Conservation (phyloP, 2,329 filamentous ascomycete species). For the Fusarium stilboides region DNA sequence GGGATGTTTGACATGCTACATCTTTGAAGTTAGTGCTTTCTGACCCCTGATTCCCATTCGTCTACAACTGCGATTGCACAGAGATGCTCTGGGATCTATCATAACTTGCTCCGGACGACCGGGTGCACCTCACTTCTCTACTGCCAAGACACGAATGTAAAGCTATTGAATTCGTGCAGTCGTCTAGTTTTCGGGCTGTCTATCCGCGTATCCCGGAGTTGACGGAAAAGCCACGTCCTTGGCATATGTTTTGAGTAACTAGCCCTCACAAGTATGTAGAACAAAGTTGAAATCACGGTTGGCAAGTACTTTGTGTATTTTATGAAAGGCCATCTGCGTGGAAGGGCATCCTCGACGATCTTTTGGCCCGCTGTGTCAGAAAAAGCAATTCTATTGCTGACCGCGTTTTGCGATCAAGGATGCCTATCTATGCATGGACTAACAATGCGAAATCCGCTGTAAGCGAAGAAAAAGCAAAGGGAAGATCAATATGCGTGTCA, state of each 20-base stretch:
- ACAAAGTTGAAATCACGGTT: neutral
- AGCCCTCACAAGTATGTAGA: neutral
- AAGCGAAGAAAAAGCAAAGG: neutral
- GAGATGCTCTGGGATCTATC: neutral
- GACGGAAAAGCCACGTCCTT: neutral
- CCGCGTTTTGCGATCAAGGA: slow-evolving; percentile 6
- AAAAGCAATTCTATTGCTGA: neutral
- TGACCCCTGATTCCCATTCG: neutral
- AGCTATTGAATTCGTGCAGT: neutral
- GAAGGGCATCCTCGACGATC: too few relatives aligned
- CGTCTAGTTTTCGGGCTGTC: neutral
- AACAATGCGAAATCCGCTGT: neutral
- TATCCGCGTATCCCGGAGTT: neutral
- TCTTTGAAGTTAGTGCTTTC: slow-evolving; percentile 5
- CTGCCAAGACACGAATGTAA: slow-evolving; percentile 5
- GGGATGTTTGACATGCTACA: neutral
- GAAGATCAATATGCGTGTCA: neutral
- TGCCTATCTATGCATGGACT: neutral
- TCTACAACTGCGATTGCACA: neutral
- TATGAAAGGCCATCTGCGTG: too few relatives aligned
- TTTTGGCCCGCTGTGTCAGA: neutral
- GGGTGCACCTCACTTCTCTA: neutral
- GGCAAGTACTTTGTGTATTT: neutral
- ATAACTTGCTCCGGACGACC: slow-evolving; percentile 24
- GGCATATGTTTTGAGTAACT: slow-evolving; percentile 5